These are phyloP conservation scores for Dissophora ornata DNA, from an alignment of 192 early-diverging fungal species.

Conservation along the genomic window DNA sequence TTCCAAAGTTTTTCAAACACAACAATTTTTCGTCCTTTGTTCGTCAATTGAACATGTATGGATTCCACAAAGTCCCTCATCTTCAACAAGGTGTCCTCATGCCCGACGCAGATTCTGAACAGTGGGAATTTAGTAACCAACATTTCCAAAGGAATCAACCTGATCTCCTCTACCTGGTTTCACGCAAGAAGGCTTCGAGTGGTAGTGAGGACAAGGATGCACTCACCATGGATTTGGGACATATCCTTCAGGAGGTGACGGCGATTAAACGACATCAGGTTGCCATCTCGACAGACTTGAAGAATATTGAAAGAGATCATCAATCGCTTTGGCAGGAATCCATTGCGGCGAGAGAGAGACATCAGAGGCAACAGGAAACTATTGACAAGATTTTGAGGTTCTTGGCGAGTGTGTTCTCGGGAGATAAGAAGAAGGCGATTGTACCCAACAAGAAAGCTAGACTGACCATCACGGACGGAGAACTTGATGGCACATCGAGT, in stretches of 20 bases:
- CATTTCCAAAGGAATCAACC: conserved; percentile 90
- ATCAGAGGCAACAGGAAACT: conserved; percentile 87
- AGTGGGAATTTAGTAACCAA: conserved; percentile 91
- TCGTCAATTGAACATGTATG: conserved; percentile 96
- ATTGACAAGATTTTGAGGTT: conserved; percentile 96
- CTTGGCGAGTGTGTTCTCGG: conserved; percentile 85
- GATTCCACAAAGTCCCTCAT: conserved; percentile 97
- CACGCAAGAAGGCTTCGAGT: conserved; percentile 79
- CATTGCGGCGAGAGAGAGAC: conserved; percentile 74
- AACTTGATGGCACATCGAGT: neutral
- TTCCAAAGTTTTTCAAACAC: conserved; percentile 93
- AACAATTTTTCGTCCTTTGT: conserved; percentile 92
- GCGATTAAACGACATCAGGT: conserved; percentile 91
- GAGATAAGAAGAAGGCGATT: conserved; percentile 62
- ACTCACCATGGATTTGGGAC: conserved; percentile 60
- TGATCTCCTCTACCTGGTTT: conserved; percentile 87
- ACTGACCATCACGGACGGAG: conserved; percentile 49
- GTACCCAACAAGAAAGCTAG: conserved; percentile 60
- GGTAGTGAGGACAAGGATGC: conserved; percentile 57
- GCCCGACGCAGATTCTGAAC: conserved; percentile 78
- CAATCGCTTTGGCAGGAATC: conserved; percentile 91
- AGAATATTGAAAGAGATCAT: conserved; percentile 90
- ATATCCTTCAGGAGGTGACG: conserved; percentile 81
- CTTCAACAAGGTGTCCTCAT: conserved; percentile 89
- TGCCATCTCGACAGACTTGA: conserved; percentile 87